Base-by-base conservation (phyloP, 345 rosid species). In the Clarkia xantiana region DNA sequence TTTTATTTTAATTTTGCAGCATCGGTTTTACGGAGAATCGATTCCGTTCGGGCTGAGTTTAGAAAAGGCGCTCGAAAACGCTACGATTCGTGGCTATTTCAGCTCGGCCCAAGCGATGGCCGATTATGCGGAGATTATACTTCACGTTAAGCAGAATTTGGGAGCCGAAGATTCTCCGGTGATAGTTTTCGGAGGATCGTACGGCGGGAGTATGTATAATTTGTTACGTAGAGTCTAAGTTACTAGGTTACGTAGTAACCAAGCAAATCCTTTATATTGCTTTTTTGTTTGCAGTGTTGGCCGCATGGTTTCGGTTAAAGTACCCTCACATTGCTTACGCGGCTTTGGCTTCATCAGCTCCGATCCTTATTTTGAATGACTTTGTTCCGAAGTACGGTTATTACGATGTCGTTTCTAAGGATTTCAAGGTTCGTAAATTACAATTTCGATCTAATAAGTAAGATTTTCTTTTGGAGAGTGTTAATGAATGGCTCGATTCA, bases 11-110 rank as follows among this genome's bases (percentile, higher is more conserved):
- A 4, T 14, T 12, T 45, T 4, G 40, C 71, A 77, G 82, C 79
- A 77, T 56, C 69, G 82, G n/a, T 77, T 63, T 59, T 74, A 74
- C 47, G 83, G 83, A 7, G 55, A 68, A 45, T 63, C 75, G 0
- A 66, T 77, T 59, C 82, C 74, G 6, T 63, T 60, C 25, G 60
- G 53, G n/a, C 44, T 64, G 42, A 62, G 45, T n/a, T 6, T 57
- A 17, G 34, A 53, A 42, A 50, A 52, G 22, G 63, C 68, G 3
- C 14, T 66, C 38, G 43, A 42, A 10, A 55, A 66, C 46, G 55
- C 74, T 2, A 55, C 62, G 40, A 38, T 49, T 13, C 64, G 53
- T 9, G 78, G 78, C 0, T 73, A 63, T 22, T 69, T 73, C 57
- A 66, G 46, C 45, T 66, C 72, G 0, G 67, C 69, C 10, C 78